Conservation (phyloP, 495 filamentous ascomycete genomes). For the Chaetomium fimeti region DNA sequence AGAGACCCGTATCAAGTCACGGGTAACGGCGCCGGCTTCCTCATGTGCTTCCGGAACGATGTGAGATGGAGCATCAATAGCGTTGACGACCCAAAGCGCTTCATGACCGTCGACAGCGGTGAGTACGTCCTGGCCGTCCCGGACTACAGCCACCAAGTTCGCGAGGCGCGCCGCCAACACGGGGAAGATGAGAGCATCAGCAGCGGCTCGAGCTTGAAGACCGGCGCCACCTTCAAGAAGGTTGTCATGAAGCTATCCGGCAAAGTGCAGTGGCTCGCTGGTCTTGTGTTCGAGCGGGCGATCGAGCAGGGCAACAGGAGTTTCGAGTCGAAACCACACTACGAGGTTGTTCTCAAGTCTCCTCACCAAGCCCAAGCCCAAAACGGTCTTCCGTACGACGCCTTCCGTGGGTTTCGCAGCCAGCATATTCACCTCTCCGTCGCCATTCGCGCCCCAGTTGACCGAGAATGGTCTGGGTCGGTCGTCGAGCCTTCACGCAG, state of each 20-base stretch:
- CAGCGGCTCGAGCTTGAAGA: constrained; percentile 64
- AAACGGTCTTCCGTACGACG: constrained; percentile 69
- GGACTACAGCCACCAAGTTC: constrained; percentile 85
- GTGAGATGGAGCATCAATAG: constrained; percentile 81
- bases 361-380: constrained; percentile 66
- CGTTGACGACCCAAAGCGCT: constrained; percentile 80
- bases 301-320: constrained; percentile 61
- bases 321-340: constrained; percentile 88
- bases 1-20: constrained; percentile 93
- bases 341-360: constrained; percentile 81
- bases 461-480: constrained; percentile 73
- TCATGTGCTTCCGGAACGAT: constrained; percentile 96
- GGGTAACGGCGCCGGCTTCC: constrained; percentile 86
- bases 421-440: constrained; percentile 93
- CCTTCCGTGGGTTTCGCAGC: constrained; percentile 89
- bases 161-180: constrained; percentile 57
- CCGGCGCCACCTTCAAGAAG: constrained; percentile 85
- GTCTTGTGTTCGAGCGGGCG: constrained; percentile 87
- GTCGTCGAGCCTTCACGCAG: constrained; percentile 72
- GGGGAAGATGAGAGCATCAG: constrained; percentile 63
- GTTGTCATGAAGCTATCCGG: constrained; percentile 98
- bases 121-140: constrained; percentile 93
- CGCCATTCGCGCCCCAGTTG: constrained; percentile 77
- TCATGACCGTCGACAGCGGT: constrained; percentile 93
- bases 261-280: constrained; percentile 85